phyloP scores from a whole-genome alignment of 352 stramenopile species.

The Phytophthora chlamydospora region DNA sequence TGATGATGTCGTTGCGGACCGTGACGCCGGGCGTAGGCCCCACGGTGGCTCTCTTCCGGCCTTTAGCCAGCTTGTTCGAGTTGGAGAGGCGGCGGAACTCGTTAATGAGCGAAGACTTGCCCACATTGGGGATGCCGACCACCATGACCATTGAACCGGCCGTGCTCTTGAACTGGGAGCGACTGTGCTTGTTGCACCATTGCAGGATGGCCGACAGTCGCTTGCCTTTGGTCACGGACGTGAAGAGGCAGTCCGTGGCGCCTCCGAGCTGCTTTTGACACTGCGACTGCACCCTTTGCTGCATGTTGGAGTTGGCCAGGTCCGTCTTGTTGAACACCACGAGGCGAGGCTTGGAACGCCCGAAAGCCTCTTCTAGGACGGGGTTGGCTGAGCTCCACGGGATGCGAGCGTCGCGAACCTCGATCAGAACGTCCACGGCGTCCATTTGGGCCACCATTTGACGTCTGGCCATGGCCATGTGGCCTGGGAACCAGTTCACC shows the following conservation, averaged over 20 bases:
- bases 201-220: conserved; percentile 77
- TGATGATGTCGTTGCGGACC: conserved; percentile 89
- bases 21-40: conserved; percentile 87
- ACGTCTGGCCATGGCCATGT: conserved; percentile 82
- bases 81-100: conserved; percentile 80
- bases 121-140: conserved; percentile 90
- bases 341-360: conserved; percentile 77
- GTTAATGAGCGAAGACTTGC: conserved; percentile 91
- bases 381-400: conserved; percentile 86
- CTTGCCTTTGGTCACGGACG: conserved; percentile 79
- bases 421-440: conserved; percentile 81
- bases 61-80: conserved; percentile 77
- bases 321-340: conserved; percentile 91
- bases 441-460: conserved; percentile 88
- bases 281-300: conserved; percentile 71
- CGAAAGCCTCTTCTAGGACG: conserved; percentile 76
- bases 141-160: conserved; percentile 91
- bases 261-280: conserved; percentile 45
- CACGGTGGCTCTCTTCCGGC: conserved; percentile 81
- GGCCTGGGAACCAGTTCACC: conserved; percentile 90
- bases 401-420: conserved; percentile 85
- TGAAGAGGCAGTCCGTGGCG: conserved; percentile 72
- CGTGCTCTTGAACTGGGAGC: conserved; percentile 84
- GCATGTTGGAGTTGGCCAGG: conserved; percentile 86
- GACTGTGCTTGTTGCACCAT: conserved; percentile 79